Evolutionary conservation across 306 rosid genomes (phyloP).

Genomic region (Pyrus betulifolia): DNA sequence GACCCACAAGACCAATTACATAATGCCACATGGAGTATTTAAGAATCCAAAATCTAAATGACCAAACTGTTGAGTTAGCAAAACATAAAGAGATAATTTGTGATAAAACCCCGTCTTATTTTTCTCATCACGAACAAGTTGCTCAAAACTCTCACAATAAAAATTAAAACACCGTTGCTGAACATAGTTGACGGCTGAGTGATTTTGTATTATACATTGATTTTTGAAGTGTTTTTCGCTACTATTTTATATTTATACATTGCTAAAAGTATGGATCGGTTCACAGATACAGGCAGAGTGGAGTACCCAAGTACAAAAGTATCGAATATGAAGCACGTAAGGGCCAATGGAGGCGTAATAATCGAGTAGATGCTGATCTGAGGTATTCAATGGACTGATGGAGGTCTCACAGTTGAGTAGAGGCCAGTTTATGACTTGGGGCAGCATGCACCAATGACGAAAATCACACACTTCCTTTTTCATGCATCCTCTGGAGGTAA

Average conservation of each 20-base stretch:
- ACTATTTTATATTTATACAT: not conserved
- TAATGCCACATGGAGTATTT: too few relatives aligned
- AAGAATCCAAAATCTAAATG: too few relatives aligned
- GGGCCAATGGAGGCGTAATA: not conserved
- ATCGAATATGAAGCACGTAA: not conserved
- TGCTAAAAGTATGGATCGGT: not conserved
- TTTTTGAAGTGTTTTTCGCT: not conserved
- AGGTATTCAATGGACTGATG: not conserved
- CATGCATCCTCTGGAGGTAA: not conserved
- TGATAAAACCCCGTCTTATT: too few relatives aligned
- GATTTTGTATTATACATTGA: not conserved
- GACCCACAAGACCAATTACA: too few relatives aligned
- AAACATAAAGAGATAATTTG: too few relatives aligned
- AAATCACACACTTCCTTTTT: not conserved
- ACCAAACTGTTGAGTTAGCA: too few relatives aligned
- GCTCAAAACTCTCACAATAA: too few relatives aligned
- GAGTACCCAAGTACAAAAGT: not conserved
- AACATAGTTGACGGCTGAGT: not conserved
- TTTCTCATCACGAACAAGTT: too few relatives aligned
- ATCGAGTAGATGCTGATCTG: not conserved
- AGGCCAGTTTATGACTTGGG: not conserved
- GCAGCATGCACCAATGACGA: not conserved
- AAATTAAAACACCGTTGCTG: too few relatives aligned
- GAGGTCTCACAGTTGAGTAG: not conserved
- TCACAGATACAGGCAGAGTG: not conserved